Percentiles rank a stretch among this genome's conserved stretches.
Conservation (phyloP, 1,284 basidiomycete species). For the Ceratobasidium sp. region DNA sequence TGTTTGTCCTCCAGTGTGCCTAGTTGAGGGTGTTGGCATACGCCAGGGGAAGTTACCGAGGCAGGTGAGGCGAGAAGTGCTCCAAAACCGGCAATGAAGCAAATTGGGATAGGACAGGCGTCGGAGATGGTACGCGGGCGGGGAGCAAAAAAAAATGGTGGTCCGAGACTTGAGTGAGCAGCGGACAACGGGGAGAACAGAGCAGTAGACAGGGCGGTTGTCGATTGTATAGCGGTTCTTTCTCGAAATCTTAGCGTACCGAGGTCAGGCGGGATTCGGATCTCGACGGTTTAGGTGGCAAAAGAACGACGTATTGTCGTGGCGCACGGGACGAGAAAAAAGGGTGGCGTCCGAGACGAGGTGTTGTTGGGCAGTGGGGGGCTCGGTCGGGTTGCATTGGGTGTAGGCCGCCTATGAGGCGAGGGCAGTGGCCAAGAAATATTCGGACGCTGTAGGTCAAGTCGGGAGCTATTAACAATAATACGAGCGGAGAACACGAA, state of each 20-base stretch:
- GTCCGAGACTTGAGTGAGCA: background rate
- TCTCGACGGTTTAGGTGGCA: constrained; percentile 22
- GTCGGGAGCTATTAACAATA: background rate
- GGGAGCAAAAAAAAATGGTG: too few relatives aligned
- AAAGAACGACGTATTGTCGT: constrained; percentile 33
- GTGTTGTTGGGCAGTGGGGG: background rate
- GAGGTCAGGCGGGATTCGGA: constrained; percentile 5
- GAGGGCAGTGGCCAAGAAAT: background rate
- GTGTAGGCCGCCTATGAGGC: background rate
- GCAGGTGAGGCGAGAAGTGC: constrained; percentile 1
- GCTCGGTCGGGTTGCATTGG: background rate
- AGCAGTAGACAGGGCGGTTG: background rate
- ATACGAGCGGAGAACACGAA: too few relatives aligned
- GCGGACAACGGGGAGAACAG: background rate
- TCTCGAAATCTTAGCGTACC: constrained; percentile 19
- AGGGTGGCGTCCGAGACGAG: constrained; percentile 24
- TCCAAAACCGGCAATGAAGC: too few relatives aligned
- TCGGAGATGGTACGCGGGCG: too few relatives aligned
- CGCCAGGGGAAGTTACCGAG: constrained; percentile 17
- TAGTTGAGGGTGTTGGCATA: constrained; percentile 18
- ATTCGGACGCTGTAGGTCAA: background rate
- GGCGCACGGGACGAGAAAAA: constrained; percentile 42
- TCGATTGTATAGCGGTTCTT: constrained; percentile 10
- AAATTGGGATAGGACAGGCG: too few relatives aligned
- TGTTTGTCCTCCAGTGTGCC: background rate